Percentiles rank a stretch among this genome's conserved stretches.
phyloP scores from a whole-genome alignment of 148 eudicot genomes.

The Beta vulgaris region DNA sequence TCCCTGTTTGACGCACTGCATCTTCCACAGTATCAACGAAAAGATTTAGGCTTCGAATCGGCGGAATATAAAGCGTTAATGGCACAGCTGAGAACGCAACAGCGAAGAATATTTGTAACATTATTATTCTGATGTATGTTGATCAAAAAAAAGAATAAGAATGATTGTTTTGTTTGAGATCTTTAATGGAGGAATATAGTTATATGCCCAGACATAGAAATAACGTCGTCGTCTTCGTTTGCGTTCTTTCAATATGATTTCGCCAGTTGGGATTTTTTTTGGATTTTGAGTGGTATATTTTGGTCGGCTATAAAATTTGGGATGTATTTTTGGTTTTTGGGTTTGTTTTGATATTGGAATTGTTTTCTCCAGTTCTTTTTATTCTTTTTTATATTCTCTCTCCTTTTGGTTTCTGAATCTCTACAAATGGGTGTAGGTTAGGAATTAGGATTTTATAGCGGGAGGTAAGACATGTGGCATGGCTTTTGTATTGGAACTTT shows the following conservation, averaged over 20 bases:
- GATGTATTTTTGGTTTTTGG: neutral
- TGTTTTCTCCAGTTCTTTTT: neutral
- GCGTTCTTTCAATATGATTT: neutral
- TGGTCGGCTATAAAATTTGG: neutral
- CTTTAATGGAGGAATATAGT: neutral
- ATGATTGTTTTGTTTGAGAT: too few species aligned
- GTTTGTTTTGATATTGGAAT: neutral
- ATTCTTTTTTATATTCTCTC: neutral
- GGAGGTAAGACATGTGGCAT: too few species aligned
- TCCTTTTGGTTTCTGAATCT: neutral
- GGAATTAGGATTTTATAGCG: neutral
- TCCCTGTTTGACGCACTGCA: conserved; percentile 34
- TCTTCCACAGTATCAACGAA: conserved; percentile 64
- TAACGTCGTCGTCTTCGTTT: neutral
- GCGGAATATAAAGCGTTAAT: conserved; percentile 64
- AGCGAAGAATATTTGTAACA: conserved; percentile 64
- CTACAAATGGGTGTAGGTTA: neutral
- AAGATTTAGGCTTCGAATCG: conserved; percentile 53
- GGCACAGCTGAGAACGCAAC: conserved; percentile 77
- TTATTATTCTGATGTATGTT: too few species aligned
- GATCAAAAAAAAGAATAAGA: too few species aligned
- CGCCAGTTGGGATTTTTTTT: conserved; percentile 7
- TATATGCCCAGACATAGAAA: neutral
- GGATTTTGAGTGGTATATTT: neutral
- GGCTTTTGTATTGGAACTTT: too few species aligned